These are phyloP conservation scores for Lanmaoa pseudosensibilis DNA, from an alignment of 768 basidiomycete genomes.

Conservation along the genomic window DNA sequence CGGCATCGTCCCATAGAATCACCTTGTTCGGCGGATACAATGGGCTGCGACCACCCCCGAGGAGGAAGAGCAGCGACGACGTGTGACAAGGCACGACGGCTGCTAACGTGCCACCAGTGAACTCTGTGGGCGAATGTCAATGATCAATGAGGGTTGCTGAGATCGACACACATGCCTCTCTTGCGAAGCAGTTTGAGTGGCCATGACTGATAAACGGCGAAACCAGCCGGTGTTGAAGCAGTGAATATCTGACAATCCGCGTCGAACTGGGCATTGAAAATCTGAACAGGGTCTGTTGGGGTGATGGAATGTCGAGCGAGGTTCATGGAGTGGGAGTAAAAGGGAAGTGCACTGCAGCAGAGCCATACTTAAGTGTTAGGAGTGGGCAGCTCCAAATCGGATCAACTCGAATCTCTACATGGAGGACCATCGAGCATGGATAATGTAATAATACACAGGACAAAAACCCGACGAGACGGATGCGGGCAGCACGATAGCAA, in stretches of 20 bases:
- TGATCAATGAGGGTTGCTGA: background rate
- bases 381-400: slow-evolving; percentile 9
- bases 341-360: slow-evolving; percentile 9
- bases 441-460: slow-evolving; percentile 25
- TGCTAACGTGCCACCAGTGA: slow-evolving; percentile 77
- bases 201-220: slow-evolving; percentile 76
- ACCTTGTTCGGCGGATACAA: slow-evolving; percentile 92
- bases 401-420: slow-evolving; percentile 9
- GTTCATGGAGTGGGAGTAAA: slow-evolving; percentile 60
- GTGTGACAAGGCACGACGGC: slow-evolving; percentile 76
- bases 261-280: slow-evolving; percentile 79
- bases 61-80: slow-evolving; percentile 79
- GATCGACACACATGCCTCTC: slow-evolving; percentile 55
- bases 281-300: slow-evolving; percentile 68
- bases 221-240: slow-evolving; percentile 73
- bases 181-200: slow-evolving; percentile 78
- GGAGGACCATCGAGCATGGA: slow-evolving; percentile 1
- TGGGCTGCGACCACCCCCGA: slow-evolving; percentile 86
- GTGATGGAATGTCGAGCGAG: slow-evolving; percentile 83
- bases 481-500: slow-evolving; percentile 18
- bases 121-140: slow-evolving; percentile 51
- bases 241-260: slow-evolving; percentile 82
- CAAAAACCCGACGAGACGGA: slow-evolving; percentile 14
- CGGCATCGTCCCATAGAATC: slow-evolving; percentile 82
- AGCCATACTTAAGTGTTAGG: slow-evolving; percentile 21